phyloP scores from a whole-genome alignment of 805 yeast genomes.

The Scheffersomyces ergatensis region DNA sequence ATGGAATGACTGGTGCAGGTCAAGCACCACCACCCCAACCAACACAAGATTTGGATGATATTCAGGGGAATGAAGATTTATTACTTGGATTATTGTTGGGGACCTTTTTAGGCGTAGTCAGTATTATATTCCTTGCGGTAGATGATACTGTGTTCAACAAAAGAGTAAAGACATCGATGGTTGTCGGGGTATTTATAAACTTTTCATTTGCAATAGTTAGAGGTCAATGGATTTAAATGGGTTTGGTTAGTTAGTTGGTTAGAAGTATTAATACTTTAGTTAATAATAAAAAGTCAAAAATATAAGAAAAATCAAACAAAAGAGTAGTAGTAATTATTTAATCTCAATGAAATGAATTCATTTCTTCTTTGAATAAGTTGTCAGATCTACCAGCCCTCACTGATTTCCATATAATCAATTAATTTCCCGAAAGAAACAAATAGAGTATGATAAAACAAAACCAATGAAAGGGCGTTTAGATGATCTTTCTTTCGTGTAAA shows the following conservation, averaged over 20 bases:
- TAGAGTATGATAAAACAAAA: constrained; percentile 6
- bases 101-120: constrained; percentile 69
- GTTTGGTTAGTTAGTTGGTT: too few relatives aligned
- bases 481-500: constrained; percentile 32
- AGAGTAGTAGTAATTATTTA: neutral
- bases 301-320: neutral
- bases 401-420: constrained; percentile 15
- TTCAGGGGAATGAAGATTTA: constrained; percentile 55
- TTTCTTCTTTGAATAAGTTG: constrained; percentile 13
- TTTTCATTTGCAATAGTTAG: constrained; percentile 62
- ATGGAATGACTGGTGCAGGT: constrained; percentile 4
- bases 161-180: constrained; percentile 63
- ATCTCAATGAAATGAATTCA: too few relatives aligned
- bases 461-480: constrained; percentile 45
- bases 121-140: constrained; percentile 55
- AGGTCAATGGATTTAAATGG: constrained; percentile 36
- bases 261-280: neutral
- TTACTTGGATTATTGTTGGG: constrained; percentile 73
- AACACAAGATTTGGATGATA: constrained; percentile 28
- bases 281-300: neutral
- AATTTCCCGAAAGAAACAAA: too few relatives aligned
- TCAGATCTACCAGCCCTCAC: constrained; percentile 51
- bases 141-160: constrained; percentile 61
- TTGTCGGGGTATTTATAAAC: constrained; percentile 70
- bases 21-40: constrained; percentile 16